Evolutionary conservation across 192 early-diverging fungal species (phyloP).

Genomic region (Polychytrium aggregatum): DNA sequence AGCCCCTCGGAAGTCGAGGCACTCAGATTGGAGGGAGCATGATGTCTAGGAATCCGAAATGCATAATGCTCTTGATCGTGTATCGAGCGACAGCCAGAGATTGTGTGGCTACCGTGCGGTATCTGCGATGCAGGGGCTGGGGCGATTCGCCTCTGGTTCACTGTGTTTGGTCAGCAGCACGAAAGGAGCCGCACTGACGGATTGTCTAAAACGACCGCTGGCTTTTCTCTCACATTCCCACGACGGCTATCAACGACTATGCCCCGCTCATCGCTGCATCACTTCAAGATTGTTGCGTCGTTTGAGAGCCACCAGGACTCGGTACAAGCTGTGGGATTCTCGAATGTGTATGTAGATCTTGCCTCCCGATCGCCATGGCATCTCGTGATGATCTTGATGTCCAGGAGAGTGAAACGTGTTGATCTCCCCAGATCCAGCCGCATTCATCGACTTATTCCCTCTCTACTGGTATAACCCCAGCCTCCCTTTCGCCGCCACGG

Average conservation of each 20-base stretch:
- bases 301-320: conserved; percentile 77
- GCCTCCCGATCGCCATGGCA: not conserved
- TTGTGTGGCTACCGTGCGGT: too few relatives aligned
- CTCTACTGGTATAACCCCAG: conserved; percentile 13
- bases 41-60: not conserved
- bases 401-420: not conserved
- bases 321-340: conserved; percentile 81
- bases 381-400: not conserved
- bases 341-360: conserved; percentile 26
- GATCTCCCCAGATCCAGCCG: not conserved
- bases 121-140: too few relatives aligned
- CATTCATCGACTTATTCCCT: not conserved
- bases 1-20: not conserved
- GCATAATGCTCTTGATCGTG: not conserved
- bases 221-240: too few relatives aligned
- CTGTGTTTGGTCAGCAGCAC: too few relatives aligned
- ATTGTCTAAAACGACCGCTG: too few relatives aligned
- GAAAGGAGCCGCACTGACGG: too few relatives aligned
- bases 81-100: too few relatives aligned
- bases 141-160: too few relatives aligned
- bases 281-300: conserved; percentile 56
- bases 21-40: not conserved
- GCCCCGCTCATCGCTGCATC: too few relatives aligned
- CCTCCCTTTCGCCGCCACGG: conserved; percentile 68
- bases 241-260: too few relatives aligned